Base-by-base conservation (phyloP, 495 filamentous ascomycete genomes). In the Talaromyces thailandensis region DNA sequence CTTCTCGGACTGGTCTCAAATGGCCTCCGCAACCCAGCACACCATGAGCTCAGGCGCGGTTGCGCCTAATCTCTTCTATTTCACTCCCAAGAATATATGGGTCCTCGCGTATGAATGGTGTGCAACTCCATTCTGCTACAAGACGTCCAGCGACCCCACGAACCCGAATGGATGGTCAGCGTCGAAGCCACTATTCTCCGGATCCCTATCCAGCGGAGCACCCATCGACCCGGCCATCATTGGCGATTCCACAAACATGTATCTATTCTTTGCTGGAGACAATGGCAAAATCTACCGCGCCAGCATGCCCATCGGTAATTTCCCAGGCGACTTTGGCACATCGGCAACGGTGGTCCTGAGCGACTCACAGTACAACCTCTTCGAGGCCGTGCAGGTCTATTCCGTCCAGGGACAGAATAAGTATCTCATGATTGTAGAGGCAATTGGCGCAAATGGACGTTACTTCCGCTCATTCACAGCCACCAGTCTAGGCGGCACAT, bases 351-450 rank as follows among this genome's bases (percentile, higher is more conserved):
- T 79, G 0, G 64, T 87, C 60, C 58, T 86, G 18, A 79, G 66
- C 68, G 84, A 81, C 64, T 63, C 74, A 4, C 73, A 53, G 2
- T 76, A 84, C 70, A 79, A 83, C 68, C 73, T 87, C 2, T 88
- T 86, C 66, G 85, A 87, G 62, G 83, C 82, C 5, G 83, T 86
- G 1, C 77, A 87, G 62, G 84, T 87, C 28, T 88, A 87, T 73
- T 86, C 78, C 6, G 69, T 87, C 51, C 6, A 68, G 6, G 82
- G 79, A 35, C 76, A 82, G 62, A 76, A 70, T 56, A 58, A 75
- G 51, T 85, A 82, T 60, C 77, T 88, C 12, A 86, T 88, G 83
- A 80, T 88, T 37, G 80, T 87, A 62, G 86, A 88, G 69, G 70
- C 80, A 1, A 84, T 85, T 37, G 84, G 84, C 1, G n/a, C 74